phyloP scores from a whole-genome alignment of 768 basidiomycete species.

The Russula sp. region DNA sequence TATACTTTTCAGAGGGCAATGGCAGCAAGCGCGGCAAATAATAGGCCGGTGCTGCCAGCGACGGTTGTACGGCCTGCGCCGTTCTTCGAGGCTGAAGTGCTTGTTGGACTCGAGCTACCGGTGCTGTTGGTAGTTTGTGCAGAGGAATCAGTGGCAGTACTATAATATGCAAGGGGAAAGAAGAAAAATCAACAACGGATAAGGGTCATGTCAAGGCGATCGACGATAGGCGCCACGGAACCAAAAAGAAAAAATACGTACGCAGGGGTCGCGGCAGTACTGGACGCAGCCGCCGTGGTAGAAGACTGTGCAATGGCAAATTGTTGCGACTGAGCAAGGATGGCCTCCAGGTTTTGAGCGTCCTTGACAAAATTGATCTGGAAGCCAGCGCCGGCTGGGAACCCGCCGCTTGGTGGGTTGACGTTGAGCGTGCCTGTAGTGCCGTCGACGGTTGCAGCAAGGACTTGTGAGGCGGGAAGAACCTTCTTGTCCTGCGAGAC shows the following conservation, averaged over 20 bases:
- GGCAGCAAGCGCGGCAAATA: constrained; percentile 16
- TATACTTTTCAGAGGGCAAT: constrained; percentile 9
- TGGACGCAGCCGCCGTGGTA: constrained; percentile 13
- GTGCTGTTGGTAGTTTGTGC: not conserved
- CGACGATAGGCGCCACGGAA: not conserved
- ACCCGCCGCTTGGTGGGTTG: constrained; percentile 56
- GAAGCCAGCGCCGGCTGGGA: constrained; percentile 57
- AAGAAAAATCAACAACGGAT: not conserved
- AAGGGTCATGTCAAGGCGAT: not conserved
- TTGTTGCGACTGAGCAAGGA: constrained; percentile 65
- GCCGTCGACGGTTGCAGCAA: constrained; percentile 52
- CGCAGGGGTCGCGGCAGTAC: not conserved
- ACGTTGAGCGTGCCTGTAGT: constrained; percentile 36
- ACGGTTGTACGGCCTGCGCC: constrained; percentile 11
- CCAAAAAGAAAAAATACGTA: not conserved
- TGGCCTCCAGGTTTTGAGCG: constrained; percentile 39
- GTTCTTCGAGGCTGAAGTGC: not conserved
- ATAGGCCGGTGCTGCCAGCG: constrained; percentile 6
- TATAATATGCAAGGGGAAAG: not conserved
- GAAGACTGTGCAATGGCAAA: constrained; percentile 45
- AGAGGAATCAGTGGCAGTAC: not conserved
- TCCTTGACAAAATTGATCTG: constrained; percentile 66
- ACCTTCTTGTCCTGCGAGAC: constrained; percentile 29
- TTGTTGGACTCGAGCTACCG: constrained; percentile 9
- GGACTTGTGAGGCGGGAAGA: constrained; percentile 35